Evolutionary conservation across 2,329 filamentous ascomycete genomes (phyloP).

Genomic region (Colletotrichum sp.): DNA sequence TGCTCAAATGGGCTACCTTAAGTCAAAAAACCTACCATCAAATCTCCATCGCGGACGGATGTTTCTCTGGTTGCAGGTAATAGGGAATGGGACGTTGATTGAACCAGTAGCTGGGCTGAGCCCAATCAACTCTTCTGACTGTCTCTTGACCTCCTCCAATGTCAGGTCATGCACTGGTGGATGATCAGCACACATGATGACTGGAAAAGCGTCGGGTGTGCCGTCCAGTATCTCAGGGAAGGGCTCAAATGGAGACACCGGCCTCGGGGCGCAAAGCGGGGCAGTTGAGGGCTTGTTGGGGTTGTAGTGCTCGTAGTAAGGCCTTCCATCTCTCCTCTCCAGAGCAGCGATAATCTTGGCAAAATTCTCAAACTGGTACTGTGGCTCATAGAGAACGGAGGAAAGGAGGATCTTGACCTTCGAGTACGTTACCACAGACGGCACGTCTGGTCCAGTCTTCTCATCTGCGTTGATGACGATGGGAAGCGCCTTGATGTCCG

Average conservation of each 20-base stretch:
- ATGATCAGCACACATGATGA: conserved; percentile 51
- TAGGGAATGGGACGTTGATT: conserved; percentile 43
- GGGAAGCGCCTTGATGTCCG: conserved; percentile 43
- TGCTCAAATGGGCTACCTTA: too few species aligned
- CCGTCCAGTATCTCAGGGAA: conserved; percentile 32
- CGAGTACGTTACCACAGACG: conserved; percentile 55
- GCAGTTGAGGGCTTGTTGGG: conserved; percentile 13
- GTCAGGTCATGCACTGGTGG: conserved; percentile 31
- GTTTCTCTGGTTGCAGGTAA: conserved; percentile 42
- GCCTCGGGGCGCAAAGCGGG: conserved; percentile 33
- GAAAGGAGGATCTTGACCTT: conserved; percentile 48
- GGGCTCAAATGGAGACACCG: conserved; percentile 34
- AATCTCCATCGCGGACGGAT: conserved; percentile 45
- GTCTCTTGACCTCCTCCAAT: conserved; percentile 36
- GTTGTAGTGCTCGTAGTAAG: conserved; percentile 40
- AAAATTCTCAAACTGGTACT: conserved; percentile 43
- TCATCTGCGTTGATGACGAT: conserved; percentile 42
- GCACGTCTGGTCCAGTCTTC: conserved; percentile 40
- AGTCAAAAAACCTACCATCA: conserved; percentile 26
- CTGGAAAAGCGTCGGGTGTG: conserved; percentile 46
- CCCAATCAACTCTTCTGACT: conserved; percentile 34
- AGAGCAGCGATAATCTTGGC: conserved; percentile 48
- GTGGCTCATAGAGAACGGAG: conserved; percentile 48
- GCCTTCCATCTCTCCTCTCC: conserved; percentile 46
- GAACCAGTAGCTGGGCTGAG: conserved; percentile 49